Conservation (phyloP, 2,329 filamentous ascomycete genomes). For the Leptodontidium sp. region DNA sequence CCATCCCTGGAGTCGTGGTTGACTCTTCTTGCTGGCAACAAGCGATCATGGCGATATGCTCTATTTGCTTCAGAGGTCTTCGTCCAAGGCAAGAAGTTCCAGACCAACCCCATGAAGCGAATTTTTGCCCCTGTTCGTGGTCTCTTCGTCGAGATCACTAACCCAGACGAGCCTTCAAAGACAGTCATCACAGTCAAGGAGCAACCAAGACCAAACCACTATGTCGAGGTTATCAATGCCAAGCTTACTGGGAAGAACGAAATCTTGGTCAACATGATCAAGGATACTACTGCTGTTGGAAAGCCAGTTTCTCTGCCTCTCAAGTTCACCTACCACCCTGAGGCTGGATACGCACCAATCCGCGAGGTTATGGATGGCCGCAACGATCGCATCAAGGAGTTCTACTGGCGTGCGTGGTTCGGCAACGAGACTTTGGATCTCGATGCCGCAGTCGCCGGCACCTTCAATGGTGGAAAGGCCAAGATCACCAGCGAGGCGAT, state of each 20-base stretch:
- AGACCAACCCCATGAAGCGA: constrained; percentile 93
- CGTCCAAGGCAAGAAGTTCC: constrained; percentile 94
- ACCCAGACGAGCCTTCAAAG: constrained; percentile 83
- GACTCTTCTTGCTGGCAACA: constrained; percentile 83
- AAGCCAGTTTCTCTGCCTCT: constrained; percentile 85
- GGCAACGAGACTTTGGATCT: constrained; percentile 85
- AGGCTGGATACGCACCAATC: constrained; percentile 97
- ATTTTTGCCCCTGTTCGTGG: constrained; percentile 89
- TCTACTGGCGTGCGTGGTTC: constrained; percentile 99
- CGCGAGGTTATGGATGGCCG: constrained; percentile 94
- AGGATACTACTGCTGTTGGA: constrained; percentile 87
- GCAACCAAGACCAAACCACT: constrained; percentile 84
- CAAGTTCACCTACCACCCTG: constrained; percentile 91
- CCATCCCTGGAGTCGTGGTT: constrained; percentile 87
- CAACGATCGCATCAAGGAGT: constrained; percentile 98
- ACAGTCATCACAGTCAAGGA: constrained; percentile 89
- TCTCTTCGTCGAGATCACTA: constrained; percentile 85
- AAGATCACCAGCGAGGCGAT: constrained; percentile 92
- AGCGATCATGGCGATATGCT: constrained; percentile 92
- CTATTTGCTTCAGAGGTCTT: constrained; percentile 93
- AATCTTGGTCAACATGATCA: constrained; percentile 89
- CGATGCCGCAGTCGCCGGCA: constrained; percentile 82
- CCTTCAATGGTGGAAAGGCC: constrained; percentile 88
- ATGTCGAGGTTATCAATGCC: constrained; percentile 88
- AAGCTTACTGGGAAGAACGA: constrained; percentile 78